Evolutionary conservation across 2,329 filamentous ascomycete genomes (phyloP), one percentile per base, ranked within the genome.

Genomic region (Simplicillium aogashimaense): DNA sequence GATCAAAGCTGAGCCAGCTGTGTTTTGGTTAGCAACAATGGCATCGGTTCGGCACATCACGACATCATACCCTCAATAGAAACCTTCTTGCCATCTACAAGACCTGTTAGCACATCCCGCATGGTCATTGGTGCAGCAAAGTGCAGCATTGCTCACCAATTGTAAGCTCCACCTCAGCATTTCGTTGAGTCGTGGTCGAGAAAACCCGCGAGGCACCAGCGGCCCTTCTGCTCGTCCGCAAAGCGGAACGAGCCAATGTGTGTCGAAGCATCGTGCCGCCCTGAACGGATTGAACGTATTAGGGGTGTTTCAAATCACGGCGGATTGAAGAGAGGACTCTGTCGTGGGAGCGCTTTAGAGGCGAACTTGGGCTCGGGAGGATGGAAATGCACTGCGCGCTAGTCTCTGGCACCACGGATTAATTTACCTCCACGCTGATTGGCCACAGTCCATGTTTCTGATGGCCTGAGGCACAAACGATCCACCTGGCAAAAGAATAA

Each of bases 1-100:
- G 63, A 98, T 98, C 56, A 98, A 77, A 58, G 92, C 90, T 54
- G 92, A 92, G 51, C 90, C 90, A 67, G 90, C 90, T 95, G 62
- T 63, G 56, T 51, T 37, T 44, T 41, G 44, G 60, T 72, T 56
- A 72, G 60, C 46, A 50, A 52, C 20, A 25, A 38, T 40, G 35
- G 32, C 42, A 45, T 43, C 32, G 20, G 37, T 38, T 39, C 48
- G 32, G 14, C 43, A 36, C 35, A 40, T 38, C 43, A 30, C 43
- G 41, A 25, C 20, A 25, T 32, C 56, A 53, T 81, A 94, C 88
- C 87, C 85, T 95, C 88, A 63, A 98, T 88, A 47, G 88, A 95
- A 42, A 98, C 83, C 69, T 95, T 94, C 74, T 95, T 95, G 61
- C 90, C 92, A 78, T 98, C 90, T 89, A 59, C 35, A 51, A 35